Base-by-base conservation (phyloP, 129 eudicot genomes). In the Oenanthe sinensis region DNA sequence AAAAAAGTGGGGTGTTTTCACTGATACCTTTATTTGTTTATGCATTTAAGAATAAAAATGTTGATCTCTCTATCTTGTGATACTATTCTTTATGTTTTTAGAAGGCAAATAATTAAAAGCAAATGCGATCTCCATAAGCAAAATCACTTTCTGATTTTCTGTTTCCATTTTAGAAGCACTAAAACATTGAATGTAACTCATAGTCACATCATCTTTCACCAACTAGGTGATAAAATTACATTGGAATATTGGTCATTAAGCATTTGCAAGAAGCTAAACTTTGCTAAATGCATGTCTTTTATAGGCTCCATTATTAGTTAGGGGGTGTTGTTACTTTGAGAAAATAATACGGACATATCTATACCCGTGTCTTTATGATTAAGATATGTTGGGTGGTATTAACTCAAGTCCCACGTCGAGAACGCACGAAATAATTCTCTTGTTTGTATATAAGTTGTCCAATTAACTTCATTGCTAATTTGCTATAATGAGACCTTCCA, bases 111-210 rank as follows among this genome's bases (percentile, higher is more conserved):
- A 70, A 50, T 30, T n/a, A 12, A 80, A 80, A 80, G 44, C 60
- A 73, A 22, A 52, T 76, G 62, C 46, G 19, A 67, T 17, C 81
- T 78, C 33, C 19, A 10, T 43, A 55, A 71, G 19, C 42, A 22
- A 79, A 79, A 49, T 22, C 76, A n/a, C 49, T 65, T 65, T 65
- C 71, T 65, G 71, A 65, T 65, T 71, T 60, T 17, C 46, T 52
- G 9, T 80, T 72, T 40, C 46, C 37, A 37, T 52, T 69, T 26
- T 4, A 67, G 54, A 67, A 67, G 65, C 71, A 54, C 8, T 30
- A 54, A 77, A 40, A 40, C 71, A 58, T 54, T 77, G 63, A 19
- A 36, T 54, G n/a, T 54, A 77, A 75, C 28, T 55, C 75, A 37
- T 40, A 71, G 75, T 42, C 75, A 71, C 76, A 10, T 73, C 76